Conservation (phyloP, 352 stramenopile genomes). For the Thalassiosira pacifica region DNA sequence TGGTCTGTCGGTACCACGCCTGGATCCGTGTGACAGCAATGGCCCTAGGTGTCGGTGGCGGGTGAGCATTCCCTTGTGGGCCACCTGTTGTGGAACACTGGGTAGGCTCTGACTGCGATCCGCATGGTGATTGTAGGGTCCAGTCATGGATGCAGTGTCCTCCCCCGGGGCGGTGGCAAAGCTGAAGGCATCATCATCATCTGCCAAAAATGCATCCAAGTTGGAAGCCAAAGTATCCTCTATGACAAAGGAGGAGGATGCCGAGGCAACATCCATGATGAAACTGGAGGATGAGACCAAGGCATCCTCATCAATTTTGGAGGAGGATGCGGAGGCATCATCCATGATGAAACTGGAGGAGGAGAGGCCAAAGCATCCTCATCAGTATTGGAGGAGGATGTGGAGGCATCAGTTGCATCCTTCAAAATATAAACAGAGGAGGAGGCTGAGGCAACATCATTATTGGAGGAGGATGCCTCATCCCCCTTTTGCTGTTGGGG, state of each 20-base stretch:
- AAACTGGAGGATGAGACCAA: background rate
- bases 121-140: background rate
- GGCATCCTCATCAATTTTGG: background rate
- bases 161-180: background rate
- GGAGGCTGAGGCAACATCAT: background rate
- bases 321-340: background rate
- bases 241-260: background rate
- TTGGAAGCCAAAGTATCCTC: background rate
- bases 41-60: background rate
- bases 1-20: background rate
- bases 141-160: background rate
- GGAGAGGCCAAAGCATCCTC: background rate
- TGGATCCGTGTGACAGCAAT: background rate
- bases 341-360: background rate
- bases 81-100: background rate
- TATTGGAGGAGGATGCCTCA: background rate
- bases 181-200: background rate
- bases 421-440: background rate
- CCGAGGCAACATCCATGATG: background rate
- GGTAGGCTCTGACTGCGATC: background rate
- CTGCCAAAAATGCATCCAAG: background rate
- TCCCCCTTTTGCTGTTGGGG: too few relatives aligned
- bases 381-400: background rate
- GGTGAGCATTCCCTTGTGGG: background rate
- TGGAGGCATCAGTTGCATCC: background rate